Evolutionary conservation across 2,329 filamentous ascomycete genomes (phyloP).

Genomic region (Diaporthe citriasiana): DNA sequence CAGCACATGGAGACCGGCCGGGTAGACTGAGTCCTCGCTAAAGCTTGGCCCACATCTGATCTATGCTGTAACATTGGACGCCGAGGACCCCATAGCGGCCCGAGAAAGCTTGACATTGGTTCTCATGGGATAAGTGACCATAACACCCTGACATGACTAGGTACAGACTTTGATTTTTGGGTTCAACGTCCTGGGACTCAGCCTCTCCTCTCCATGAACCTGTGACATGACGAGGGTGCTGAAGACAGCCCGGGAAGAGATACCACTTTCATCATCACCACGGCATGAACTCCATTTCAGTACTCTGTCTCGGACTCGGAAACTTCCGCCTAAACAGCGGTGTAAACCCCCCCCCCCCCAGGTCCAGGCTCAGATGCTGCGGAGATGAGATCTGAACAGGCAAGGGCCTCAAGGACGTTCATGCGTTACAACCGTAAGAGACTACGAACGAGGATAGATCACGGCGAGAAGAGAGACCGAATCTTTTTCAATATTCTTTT

Average conservation of each 20-base stretch:
- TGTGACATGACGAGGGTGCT: neutral
- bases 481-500: neutral
- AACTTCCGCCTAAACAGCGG: neutral
- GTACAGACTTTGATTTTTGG: conserved; percentile 6
- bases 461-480: neutral
- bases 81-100: neutral
- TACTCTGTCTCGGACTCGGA: neutral
- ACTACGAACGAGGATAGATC: neutral
- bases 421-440: neutral
- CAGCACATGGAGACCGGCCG: neutral
- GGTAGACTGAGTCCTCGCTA: neutral
- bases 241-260: neutral
- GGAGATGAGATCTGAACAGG: neutral
- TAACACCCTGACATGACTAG: conserved; percentile 1
- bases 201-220: neutral
- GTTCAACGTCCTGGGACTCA: neutral
- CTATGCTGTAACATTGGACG: neutral
- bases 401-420: neutral
- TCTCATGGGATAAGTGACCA: too few species aligned
- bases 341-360: neutral
- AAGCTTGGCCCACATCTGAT: conserved; percentile 6
- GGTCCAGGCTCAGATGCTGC: neutral
- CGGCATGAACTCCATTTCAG: neutral
- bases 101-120: conserved; percentile 4
- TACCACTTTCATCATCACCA: neutral